Conservation (phyloP, 2,329 filamentous ascomycete genomes). For the Pyrenophora tritici-repentis region DNA sequence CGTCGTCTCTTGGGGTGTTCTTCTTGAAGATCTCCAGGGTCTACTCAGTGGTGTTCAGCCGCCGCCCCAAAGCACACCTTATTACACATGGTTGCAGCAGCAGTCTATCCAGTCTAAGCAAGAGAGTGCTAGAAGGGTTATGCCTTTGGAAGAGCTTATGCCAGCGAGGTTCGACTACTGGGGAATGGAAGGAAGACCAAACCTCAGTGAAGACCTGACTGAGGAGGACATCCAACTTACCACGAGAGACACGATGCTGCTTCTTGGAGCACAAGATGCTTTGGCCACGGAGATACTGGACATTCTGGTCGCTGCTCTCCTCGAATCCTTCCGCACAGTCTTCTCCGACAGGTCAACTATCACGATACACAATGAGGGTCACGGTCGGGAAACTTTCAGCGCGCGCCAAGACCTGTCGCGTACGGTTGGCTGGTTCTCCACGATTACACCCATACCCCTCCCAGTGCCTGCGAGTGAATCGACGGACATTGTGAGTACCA, state of each 20-base stretch:
- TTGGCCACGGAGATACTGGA: slow-evolving; percentile 45
- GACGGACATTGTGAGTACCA: slow-evolving; percentile 39
- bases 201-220: slow-evolving; percentile 42
- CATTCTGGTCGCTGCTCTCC: slow-evolving; percentile 42
- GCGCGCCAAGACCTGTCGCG: slow-evolving; percentile 54
- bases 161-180: slow-evolving; percentile 43
- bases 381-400: slow-evolving; percentile 55
- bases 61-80: slow-evolving; percentile 41
- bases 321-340: slow-evolving; percentile 51
- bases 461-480: slow-evolving; percentile 29
- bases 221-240: slow-evolving; percentile 38
- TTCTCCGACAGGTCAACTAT: slow-evolving; percentile 51
- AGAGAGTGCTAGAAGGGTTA: slow-evolving; percentile 29
- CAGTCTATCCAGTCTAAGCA: slow-evolving; percentile 38
- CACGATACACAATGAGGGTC: slow-evolving; percentile 55
- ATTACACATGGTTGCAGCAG: slow-evolving; percentile 45
- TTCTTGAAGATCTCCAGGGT: slow-evolving; percentile 47
- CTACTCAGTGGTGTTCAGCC: slow-evolving; percentile 33
- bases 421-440: slow-evolving; percentile 59
- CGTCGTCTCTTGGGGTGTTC: slow-evolving; percentile 48
- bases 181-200: slow-evolving; percentile 43
- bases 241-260: slow-evolving; percentile 40
- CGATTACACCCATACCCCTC: slow-evolving; percentile 38
- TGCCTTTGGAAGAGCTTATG: slow-evolving; percentile 35
- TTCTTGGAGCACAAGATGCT: slow-evolving; percentile 41